A percentile compares a stretch with the other conserved stretches of the same genome.
Evolutionary conservation across 192 early-diverging fungal genomes (phyloP).

Genomic region (Lobosporangium transversale): DNA sequence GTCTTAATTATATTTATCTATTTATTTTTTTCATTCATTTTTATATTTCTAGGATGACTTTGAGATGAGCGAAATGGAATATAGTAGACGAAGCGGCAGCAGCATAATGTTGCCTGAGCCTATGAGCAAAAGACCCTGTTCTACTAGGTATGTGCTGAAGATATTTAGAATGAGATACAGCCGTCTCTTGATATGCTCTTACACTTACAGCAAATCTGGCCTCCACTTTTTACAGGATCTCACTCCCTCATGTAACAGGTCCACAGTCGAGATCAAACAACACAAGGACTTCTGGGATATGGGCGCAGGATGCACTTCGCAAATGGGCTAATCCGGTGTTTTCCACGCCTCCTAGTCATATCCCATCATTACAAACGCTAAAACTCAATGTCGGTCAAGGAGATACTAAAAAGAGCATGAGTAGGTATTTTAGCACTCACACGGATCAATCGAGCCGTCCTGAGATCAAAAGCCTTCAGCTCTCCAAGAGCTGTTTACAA

Average conservation of each 20-base stretch:
- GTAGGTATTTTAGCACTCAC: conserved; percentile 38
- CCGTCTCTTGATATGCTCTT: not conserved
- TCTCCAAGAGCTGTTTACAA: conserved; percentile 57
- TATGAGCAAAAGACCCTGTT: not conserved
- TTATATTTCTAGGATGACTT: conserved; percentile 20
- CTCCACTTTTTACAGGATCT: conserved; percentile 8
- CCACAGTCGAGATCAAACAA: not conserved
- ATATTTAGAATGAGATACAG: too few species aligned
- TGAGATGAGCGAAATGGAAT: conserved; percentile 13
- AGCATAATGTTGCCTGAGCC: not conserved
- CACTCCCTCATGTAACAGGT: conserved; percentile 10
- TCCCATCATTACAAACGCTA: conserved; percentile 18
- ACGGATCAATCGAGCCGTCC: not conserved
- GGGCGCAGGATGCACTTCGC: conserved; percentile 54
- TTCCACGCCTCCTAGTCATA: conserved; percentile 25
- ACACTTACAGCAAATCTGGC: too few species aligned
- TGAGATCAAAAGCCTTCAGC: conserved; percentile 29
- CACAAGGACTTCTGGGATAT: conserved; percentile 27
- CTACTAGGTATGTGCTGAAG: not conserved
- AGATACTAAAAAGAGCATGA: conserved; percentile 5
- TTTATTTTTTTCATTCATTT: not conserved
- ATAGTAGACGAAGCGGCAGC: not conserved
- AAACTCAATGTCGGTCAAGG: not conserved
- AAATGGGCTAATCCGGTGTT: conserved; percentile 55
- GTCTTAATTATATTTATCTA: not conserved